These are phyloP conservation scores for Citrus reticulata DNA, from an alignment of 345 rosid species.

Conservation along the genomic window DNA sequence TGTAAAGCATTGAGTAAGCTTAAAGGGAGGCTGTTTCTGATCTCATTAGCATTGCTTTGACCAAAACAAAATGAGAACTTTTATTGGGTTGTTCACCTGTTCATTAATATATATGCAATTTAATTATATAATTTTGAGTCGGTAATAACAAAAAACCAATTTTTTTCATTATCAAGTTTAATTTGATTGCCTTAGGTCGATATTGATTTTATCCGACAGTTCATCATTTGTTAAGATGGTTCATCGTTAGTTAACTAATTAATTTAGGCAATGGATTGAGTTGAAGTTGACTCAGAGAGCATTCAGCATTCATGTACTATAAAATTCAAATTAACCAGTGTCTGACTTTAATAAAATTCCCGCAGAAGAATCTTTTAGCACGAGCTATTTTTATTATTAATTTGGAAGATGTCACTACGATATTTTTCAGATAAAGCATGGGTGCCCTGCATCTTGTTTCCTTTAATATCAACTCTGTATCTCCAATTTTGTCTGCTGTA, in stretches of 20 bases:
- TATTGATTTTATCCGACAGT: background rate
- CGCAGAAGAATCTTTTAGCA: constrained; percentile 16
- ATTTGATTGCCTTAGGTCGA: background rate
- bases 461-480: constrained; percentile 15
- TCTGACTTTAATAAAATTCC: background rate
- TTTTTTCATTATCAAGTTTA: background rate
- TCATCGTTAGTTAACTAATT: background rate
- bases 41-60: constrained; percentile 2
- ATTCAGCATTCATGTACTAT: constrained; percentile 29
- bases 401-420: background rate
- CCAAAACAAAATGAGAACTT: constrained; percentile 4
- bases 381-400: background rate
- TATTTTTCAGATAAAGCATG: background rate
- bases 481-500: constrained; percentile 22
- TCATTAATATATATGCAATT: background rate
- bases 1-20: background rate
- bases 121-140: background rate
- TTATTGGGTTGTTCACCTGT: constrained; percentile 32
- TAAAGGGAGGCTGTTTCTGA: background rate
- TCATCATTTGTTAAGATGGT: too few relatives aligned
- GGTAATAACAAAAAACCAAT: background rate
- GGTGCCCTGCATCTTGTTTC: constrained; percentile 18
- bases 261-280: background rate
- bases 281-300: constrained; percentile 26
- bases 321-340: background rate